Conservation (phyloP, 306 rosid genomes). For the Citrullus mucosospermus region DNA sequence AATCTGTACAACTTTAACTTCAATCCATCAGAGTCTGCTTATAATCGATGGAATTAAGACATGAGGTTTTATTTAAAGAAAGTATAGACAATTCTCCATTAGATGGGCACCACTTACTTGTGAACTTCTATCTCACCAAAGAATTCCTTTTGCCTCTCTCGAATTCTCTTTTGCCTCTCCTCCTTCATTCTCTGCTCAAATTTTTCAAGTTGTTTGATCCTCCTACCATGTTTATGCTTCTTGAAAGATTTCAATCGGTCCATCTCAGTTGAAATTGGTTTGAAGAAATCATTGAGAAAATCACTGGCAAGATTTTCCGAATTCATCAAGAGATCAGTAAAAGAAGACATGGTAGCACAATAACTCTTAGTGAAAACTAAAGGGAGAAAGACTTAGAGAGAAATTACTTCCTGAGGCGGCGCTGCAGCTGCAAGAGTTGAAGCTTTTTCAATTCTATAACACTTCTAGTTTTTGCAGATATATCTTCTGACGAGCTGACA, state of each 20-base stretch:
- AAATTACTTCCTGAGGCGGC: conserved; percentile 83
- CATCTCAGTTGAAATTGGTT: conserved; percentile 63
- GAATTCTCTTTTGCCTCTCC: conserved; percentile 96
- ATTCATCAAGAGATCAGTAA: conserved; percentile 10
- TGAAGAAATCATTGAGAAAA: conserved; percentile 80
- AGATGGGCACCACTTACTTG: conserved; percentile 51
- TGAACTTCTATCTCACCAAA: conserved; percentile 91
- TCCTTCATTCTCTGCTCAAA: conserved; percentile 98
- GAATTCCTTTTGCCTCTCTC: conserved; percentile 97
- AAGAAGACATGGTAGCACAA: neutral
- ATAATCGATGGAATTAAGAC: neutral
- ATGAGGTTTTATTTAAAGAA: neutral
- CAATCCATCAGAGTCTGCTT: neutral
- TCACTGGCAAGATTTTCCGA: conserved; percentile 51
- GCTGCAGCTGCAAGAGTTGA: conserved; percentile 83
- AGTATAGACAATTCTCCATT: conserved; percentile 1
- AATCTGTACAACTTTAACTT: neutral
- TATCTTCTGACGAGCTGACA: conserved; percentile 91
- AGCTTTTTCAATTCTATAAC: conserved; percentile 98
- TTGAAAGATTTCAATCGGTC: conserved; percentile 72
- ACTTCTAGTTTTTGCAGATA: conserved; percentile 92
- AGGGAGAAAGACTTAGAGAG: neutral
- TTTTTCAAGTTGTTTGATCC: conserved; percentile 81
- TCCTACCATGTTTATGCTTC: conserved; percentile 96
- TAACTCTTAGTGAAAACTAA: neutral